Evolutionary conservation across 805 yeast species (phyloP).

Genomic region (Zygoascus flipseniorum): DNA sequence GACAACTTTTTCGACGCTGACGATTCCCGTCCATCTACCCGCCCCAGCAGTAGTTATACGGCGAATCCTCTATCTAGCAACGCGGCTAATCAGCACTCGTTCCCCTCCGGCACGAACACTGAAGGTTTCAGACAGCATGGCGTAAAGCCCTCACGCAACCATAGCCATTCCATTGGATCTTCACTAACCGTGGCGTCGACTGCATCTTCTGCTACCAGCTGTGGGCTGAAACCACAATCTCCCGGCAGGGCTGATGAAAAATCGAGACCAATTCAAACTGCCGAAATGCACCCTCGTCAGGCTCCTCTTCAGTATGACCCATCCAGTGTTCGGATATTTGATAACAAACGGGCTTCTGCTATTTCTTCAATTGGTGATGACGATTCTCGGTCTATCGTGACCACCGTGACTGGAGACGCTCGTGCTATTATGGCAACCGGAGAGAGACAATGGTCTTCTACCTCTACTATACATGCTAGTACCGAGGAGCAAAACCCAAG

Average conservation of each 20-base stretch:
- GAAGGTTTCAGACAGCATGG: not conserved
- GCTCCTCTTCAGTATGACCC: not conserved
- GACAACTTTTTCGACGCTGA: not conserved
- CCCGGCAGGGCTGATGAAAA: not conserved
- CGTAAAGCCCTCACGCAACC: not conserved
- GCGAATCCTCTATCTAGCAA: not conserved
- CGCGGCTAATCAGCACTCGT: not conserved
- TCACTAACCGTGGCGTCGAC: not conserved
- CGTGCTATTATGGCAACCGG: not conserved
- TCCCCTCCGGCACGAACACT: not conserved
- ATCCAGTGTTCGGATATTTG: not conserved
- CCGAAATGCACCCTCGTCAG: not conserved
- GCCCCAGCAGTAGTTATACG: not conserved
- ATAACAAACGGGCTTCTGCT: not conserved
- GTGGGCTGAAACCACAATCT: too few species aligned
- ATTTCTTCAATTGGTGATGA: not conserved
- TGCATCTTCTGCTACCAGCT: not conserved
- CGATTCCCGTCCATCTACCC: not conserved
- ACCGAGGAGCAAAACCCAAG: not conserved
- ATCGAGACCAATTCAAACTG: not conserved
- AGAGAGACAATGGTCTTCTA: not conserved
- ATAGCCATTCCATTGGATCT: not conserved
- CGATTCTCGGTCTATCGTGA: not conserved
- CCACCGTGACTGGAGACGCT: not conserved
- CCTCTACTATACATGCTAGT: not conserved